Percentiles rank a stretch among this genome's conserved stretches.
Evolutionary conservation across 768 basidiomycete genomes (phyloP).

Genomic region (Russula sp.): DNA sequence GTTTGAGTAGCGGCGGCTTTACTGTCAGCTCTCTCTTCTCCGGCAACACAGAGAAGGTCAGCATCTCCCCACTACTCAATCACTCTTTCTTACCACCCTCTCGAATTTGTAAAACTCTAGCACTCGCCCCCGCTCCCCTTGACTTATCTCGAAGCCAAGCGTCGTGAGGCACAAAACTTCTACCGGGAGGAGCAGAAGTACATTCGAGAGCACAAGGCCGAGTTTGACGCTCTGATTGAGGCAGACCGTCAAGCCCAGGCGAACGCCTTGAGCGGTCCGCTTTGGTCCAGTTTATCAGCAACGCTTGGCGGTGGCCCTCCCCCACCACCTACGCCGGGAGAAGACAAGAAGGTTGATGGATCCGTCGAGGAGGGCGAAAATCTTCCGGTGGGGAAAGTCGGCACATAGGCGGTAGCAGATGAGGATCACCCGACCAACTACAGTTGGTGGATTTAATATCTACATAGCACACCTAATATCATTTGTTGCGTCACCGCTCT

Average conservation of each 20-base stretch:
- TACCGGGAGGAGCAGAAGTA: conserved; percentile 50
- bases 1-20: conserved; percentile 33
- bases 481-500: conserved; percentile 8
- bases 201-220: conserved; percentile 41
- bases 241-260: conserved; percentile 44
- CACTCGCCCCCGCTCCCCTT: conserved; percentile 32
- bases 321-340: conserved; percentile 1
- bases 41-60: conserved; percentile 30
- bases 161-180: conserved; percentile 41
- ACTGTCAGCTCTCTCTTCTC: conserved; percentile 40
- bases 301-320: conserved; percentile 17
- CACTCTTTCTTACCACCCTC: neutral
- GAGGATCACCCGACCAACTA: neutral
- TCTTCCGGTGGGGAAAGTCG: neutral
- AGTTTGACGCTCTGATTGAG: conserved; percentile 44
- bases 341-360: conserved; percentile 1
- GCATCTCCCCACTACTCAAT: neutral
- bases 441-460: neutral
- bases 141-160: conserved; percentile 49
- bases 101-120: conserved; percentile 16
- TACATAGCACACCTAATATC: conserved; percentile 10
- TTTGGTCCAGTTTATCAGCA: conserved; percentile 24
- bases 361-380: neutral
- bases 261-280: conserved; percentile 39
- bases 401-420: conserved; percentile 3